Percentiles rank a stretch among this genome's conserved stretches.
Conservation (phyloP, 352 stramenopile species). For the Phytophthora cryptogea region DNA sequence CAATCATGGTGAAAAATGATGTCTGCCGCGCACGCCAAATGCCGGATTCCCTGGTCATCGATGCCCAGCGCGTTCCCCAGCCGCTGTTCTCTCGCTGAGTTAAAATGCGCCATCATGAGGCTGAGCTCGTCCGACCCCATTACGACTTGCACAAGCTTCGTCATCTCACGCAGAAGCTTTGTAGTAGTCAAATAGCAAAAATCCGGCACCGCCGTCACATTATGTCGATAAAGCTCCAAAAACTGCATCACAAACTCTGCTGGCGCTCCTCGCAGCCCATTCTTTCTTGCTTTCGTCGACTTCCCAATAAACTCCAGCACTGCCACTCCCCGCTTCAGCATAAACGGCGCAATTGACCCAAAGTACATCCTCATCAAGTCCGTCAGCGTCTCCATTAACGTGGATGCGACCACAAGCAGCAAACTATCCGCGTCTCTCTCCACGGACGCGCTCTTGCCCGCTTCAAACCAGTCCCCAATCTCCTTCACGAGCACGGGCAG, state of each 20-base stretch:
- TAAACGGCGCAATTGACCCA: constrained; percentile 41
- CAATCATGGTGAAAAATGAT: constrained; percentile 61
- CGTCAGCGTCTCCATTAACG: constrained; percentile 59
- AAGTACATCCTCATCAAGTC: constrained; percentile 52
- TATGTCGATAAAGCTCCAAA: constrained; percentile 56
- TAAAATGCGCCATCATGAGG: constrained; percentile 45
- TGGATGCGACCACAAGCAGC: constrained; percentile 41
- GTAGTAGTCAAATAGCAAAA: constrained; percentile 40
- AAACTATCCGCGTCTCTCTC: constrained; percentile 49
- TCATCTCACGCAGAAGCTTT: constrained; percentile 48
- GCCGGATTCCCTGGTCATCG: constrained; percentile 45
- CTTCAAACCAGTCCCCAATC: constrained; percentile 59
- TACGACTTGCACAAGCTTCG: constrained; percentile 43
- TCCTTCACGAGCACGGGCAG: constrained; percentile 48
- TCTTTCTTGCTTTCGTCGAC: constrained; percentile 53
- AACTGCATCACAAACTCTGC: constrained; percentile 71
- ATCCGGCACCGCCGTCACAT: constrained; percentile 36
- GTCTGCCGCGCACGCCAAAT: constrained; percentile 58
- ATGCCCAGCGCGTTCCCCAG: constrained; percentile 39
- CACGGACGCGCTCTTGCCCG: constrained; percentile 21
- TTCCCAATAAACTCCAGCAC: constrained; percentile 70
- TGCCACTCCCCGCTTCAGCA: constrained; percentile 45
- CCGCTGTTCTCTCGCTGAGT: constrained; percentile 34
- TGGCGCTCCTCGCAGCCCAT: constrained; percentile 35
- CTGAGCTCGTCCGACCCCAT: constrained; percentile 51